phyloP scores from a whole-genome alignment of 1,139 yeast species.

The Blastobotrys illinoisensis region DNA sequence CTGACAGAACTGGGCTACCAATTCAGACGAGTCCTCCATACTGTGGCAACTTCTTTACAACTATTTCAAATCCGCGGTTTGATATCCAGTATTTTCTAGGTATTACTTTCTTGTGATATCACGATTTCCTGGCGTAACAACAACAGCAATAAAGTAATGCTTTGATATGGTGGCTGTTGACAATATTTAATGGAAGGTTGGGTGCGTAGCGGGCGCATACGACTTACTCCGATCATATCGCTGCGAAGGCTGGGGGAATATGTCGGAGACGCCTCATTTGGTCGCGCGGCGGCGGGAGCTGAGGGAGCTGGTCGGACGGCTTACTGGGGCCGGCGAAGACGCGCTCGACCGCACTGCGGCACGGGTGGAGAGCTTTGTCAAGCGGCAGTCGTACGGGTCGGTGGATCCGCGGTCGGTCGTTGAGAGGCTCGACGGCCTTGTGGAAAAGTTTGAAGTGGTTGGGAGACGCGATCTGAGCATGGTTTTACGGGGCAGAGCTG shows the following conservation, averaged over 20 bases:
- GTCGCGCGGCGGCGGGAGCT: constrained; percentile 10
- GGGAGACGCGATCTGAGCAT: constrained; percentile 25
- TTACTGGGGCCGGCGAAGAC: constrained; percentile 2
- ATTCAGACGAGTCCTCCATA: constrained; percentile 39
- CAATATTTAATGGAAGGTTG: background rate
- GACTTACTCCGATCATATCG: background rate
- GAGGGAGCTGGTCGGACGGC: constrained; percentile 7
- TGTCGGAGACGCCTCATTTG: background rate
- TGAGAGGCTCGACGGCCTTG: constrained; percentile 11
- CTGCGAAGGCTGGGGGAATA: background rate
- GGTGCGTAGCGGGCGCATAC: background rate
- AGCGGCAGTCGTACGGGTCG: constrained; percentile 4
- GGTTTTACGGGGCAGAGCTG: constrained; percentile 19
- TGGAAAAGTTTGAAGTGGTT: constrained; percentile 23
- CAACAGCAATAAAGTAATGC: too few relatives aligned
- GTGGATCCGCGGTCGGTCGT: constrained; percentile 2
- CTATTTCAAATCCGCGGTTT: too few relatives aligned
- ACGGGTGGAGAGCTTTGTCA: constrained; percentile 11
- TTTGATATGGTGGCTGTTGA: too few relatives aligned
- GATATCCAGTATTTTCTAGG: too few relatives aligned
- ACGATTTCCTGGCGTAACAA: too few relatives aligned
- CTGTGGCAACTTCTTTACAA: background rate
- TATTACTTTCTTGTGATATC: background rate
- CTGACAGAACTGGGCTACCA: constrained; percentile 70
- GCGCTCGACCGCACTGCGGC: constrained; percentile 1